phyloP scores from a whole-genome alignment of 2,329 filamentous ascomycete genomes.

The Fusarium beomiforme region DNA sequence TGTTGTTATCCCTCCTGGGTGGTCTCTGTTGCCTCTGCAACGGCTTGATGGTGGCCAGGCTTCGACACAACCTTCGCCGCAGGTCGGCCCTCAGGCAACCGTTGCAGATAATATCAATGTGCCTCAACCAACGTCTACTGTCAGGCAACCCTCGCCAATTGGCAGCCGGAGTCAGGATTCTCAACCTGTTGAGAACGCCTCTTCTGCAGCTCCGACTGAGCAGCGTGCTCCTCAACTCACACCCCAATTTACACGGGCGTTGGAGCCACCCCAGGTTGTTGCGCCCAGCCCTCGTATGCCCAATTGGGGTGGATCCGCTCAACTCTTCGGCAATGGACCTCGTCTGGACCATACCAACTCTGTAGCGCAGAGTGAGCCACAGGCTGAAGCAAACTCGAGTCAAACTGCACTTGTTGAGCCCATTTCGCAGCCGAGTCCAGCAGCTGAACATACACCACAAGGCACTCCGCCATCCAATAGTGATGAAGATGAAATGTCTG shows the following conservation, averaged over 20 bases:
- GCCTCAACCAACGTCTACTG: constrained; percentile 13
- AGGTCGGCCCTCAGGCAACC: constrained; percentile 32
- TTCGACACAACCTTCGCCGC: constrained; percentile 39
- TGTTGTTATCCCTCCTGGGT: constrained; percentile 71
- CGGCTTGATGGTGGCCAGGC: constrained; percentile 54
- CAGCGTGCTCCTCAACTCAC: constrained; percentile 20
- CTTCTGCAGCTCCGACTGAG: constrained; percentile 14
- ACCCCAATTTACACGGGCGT: constrained; percentile 21
- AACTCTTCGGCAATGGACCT: constrained; percentile 55
- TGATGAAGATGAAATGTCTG: constrained; percentile 27
- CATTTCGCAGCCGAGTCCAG: constrained; percentile 5
- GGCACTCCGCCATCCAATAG: constrained; percentile 12
- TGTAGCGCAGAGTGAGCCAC: constrained; percentile 16
- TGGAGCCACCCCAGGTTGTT: constrained; percentile 51
- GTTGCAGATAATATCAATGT: constrained; percentile 24
- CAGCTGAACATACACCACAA: constrained; percentile 20
- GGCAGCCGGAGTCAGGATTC: constrained; percentile 29
- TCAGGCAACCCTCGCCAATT: constrained; percentile 25
- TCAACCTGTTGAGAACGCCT: constrained; percentile 1
- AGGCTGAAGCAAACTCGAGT: constrained; percentile 13
- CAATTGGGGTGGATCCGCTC: constrained; percentile 62
- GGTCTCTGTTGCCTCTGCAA: constrained; percentile 71
- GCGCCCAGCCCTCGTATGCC: constrained; percentile 60
- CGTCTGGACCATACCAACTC: constrained; percentile 40
- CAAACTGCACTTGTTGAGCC: constrained; percentile 10